phyloP scores from a whole-genome alignment of 176 grass and related monocot species.

The Alopecurus myosuroides region DNA sequence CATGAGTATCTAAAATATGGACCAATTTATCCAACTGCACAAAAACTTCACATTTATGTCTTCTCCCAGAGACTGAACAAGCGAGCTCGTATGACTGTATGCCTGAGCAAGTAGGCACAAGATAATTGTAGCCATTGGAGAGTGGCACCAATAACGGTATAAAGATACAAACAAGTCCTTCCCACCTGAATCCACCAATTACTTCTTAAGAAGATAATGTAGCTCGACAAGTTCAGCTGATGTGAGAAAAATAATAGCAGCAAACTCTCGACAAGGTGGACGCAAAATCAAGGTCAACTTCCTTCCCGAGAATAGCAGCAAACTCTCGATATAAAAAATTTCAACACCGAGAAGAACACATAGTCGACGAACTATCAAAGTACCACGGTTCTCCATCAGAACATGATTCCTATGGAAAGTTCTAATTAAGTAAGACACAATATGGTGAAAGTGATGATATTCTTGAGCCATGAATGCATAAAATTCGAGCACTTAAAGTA shows the following conservation, averaged over 20 bases:
- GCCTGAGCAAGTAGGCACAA: conserved; percentile 97
- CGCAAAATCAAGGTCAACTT: too few species aligned
- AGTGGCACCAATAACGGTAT: conserved; percentile 92
- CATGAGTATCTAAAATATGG: conserved; percentile 85
- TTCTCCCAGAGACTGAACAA: conserved; percentile 91
- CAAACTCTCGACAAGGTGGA: too few species aligned
- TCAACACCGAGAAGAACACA: too few species aligned
- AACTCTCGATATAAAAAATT: too few species aligned
- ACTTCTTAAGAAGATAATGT: too few species aligned
- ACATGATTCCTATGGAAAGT: conserved; percentile 70
- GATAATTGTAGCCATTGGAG: conserved; percentile 91
- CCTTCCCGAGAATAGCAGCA: too few species aligned
- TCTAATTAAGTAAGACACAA: conserved; percentile 58
- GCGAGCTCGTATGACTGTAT: conserved; percentile 76
- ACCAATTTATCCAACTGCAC: conserved; percentile 90
- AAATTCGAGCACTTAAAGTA: conserved; percentile 86
- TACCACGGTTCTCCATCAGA: conserved; percentile 88
- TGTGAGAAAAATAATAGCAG: too few species aligned
- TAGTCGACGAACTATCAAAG: too few species aligned
- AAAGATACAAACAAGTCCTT: conserved; percentile 79
- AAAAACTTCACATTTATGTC: conserved; percentile 96
- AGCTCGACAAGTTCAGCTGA: too few species aligned
- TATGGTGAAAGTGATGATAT: conserved; percentile 63
- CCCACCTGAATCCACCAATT: too few species aligned
- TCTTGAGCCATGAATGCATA: conserved; percentile 87